phyloP scores from a whole-genome alignment of 306 rosid genomes.

The Fragaria ananassa region DNA sequence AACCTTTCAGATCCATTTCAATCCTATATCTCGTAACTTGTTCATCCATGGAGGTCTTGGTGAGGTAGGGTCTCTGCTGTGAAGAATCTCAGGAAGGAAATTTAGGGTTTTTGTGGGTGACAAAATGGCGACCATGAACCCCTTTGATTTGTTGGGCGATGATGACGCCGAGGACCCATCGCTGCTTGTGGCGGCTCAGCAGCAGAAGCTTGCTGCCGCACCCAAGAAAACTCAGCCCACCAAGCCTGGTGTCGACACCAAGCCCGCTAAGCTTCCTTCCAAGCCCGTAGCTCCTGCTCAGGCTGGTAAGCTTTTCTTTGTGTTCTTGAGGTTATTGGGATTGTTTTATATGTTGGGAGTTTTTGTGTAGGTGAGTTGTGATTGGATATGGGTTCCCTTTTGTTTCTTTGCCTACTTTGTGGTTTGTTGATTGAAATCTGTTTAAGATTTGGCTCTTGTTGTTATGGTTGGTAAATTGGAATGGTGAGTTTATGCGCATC shows the following conservation, averaged over 20 bases:
- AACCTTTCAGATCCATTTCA: conserved; percentile 24
- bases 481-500: not conserved
- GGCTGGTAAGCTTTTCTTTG: conserved; percentile 52
- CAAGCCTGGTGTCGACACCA: conserved; percentile 41
- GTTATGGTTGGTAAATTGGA: not conserved
- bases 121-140: conserved; percentile 80
- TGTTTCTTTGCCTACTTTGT: not conserved
- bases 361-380: not conserved
- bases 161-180: conserved; percentile 90
- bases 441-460: not conserved
- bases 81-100: conserved; percentile 12
- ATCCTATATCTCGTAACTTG: not conserved
- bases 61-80: conserved; percentile 29
- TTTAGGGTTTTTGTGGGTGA: conserved; percentile 19
- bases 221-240: conserved; percentile 37
- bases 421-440: not conserved
- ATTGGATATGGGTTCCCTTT: not conserved
- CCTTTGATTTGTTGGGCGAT: conserved; percentile 84
- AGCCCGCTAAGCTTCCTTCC: conserved; percentile 68
- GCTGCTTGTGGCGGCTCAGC: conserved; percentile 59
- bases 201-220: conserved; percentile 41
- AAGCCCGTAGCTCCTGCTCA: conserved; percentile 81
- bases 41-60: conserved; percentile 41
- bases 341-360: not conserved
- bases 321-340: not conserved